phyloP scores from a whole-genome alignment of 371 early-diverging fungal genomes.

The Mortierella polycephala region DNA sequence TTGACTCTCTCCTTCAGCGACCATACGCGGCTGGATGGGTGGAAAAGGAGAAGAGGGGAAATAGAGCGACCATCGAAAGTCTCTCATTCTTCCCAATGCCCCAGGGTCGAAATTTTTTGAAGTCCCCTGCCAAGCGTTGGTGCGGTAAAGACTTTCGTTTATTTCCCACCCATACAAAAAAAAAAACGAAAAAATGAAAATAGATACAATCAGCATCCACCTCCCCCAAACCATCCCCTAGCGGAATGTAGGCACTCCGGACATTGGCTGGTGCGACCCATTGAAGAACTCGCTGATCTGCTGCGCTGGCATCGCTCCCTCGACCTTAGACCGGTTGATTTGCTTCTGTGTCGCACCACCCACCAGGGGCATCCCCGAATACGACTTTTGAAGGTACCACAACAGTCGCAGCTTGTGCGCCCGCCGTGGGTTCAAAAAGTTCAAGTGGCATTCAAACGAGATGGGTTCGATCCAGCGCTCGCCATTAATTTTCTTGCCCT shows the following conservation, averaged over 20 bases:
- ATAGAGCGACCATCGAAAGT: not conserved
- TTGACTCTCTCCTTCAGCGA: not conserved
- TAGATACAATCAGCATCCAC: no score
- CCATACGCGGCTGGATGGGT: not conserved
- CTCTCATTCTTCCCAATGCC: not conserved
- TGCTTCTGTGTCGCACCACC: constrained; percentile 21
- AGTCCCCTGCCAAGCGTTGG: no score
- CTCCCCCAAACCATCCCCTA: not conserved
- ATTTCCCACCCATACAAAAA: no score
- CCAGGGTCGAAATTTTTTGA: not conserved
- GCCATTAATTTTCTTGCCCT: constrained; percentile 48
- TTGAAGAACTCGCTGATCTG: constrained; percentile 46
- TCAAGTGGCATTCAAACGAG: constrained; percentile 49
- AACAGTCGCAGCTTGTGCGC: constrained; percentile 45
- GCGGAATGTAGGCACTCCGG: constrained; percentile 13
- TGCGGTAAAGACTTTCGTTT: no score
- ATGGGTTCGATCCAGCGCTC: constrained; percentile 51
- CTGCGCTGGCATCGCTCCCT: constrained; percentile 27
- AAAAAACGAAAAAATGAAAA: no score
- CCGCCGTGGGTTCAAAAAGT: constrained; percentile 50
- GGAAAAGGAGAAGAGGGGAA: not conserved
- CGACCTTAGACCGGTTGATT: constrained; percentile 43
- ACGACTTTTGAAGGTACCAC: constrained; percentile 53
- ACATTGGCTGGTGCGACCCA: constrained; percentile 7
- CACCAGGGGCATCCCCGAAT: constrained; percentile 34